These are phyloP conservation scores for Cryptosporidium baileyi DNA, from an alignment of 169 alveolate genomes.

Conservation along the genomic window DNA sequence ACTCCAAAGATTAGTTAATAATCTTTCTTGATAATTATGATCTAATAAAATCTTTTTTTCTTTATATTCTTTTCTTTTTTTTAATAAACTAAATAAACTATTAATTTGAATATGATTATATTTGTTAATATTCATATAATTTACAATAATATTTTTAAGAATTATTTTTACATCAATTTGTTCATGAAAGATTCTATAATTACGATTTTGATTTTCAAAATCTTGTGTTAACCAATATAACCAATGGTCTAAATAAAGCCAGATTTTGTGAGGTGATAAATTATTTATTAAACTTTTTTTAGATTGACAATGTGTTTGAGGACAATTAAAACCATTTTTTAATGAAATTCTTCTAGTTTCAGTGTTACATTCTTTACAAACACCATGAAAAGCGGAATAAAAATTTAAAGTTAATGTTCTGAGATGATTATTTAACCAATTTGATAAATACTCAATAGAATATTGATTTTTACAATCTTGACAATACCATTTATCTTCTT, in stretches of 20 bases:
- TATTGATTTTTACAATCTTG: background rate
- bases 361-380: slow-evolving; percentile 48
- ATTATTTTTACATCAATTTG: background rate
- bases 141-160: slow-evolving; percentile 8
- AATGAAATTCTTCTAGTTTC: slow-evolving; percentile 73
- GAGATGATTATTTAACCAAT: slow-evolving; percentile 57
- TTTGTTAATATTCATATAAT: slow-evolving; percentile 47
- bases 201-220: background rate
- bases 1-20: background rate
- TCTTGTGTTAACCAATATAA: slow-evolving; percentile 12
- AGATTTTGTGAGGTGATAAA: slow-evolving; percentile 46
- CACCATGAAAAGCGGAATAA: slow-evolving; percentile 49
- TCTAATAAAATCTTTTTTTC: background rate
- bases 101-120: slow-evolving; percentile 42
- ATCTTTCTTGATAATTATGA: background rate
- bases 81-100: background rate
- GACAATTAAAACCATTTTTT: slow-evolving; percentile 71
- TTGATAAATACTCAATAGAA: slow-evolving; percentile 33
- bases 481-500: slow-evolving; percentile 44
- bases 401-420: slow-evolving; percentile 42
- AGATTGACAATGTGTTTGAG: slow-evolving; percentile 71
- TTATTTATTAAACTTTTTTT: slow-evolving; percentile 16
- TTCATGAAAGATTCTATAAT: too few species aligned
- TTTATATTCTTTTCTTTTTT: background rate
- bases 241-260: slow-evolving; percentile 66